A percentile compares a stretch with the other conserved stretches of the same genome.
These are phyloP conservation scores for Mrakiaceae sp. DNA, from an alignment of 1,284 basidiomycete species.

Conservation along the genomic window DNA sequence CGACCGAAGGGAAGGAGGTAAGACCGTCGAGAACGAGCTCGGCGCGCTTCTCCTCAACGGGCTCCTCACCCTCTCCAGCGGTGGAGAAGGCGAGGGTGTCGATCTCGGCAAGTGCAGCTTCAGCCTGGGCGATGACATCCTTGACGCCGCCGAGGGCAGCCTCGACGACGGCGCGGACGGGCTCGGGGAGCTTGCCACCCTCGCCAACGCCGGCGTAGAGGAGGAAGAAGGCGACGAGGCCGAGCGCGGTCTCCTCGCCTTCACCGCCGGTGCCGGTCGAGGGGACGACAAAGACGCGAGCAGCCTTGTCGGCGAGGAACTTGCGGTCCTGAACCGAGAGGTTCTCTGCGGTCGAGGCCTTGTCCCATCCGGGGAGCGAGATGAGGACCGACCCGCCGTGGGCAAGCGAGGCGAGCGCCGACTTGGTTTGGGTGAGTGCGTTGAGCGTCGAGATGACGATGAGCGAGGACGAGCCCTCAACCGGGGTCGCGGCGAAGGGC, in stretches of 20 bases:
- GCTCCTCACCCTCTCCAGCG: constrained; percentile 25
- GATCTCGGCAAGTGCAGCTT: constrained; percentile 33
- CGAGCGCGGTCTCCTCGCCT: constrained; percentile 26
- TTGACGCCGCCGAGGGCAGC: constrained; percentile 32
- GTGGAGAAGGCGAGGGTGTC: constrained; percentile 24
- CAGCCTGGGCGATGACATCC: constrained; percentile 15
- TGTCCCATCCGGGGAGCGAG: constrained; percentile 32
- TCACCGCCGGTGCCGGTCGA: constrained; percentile 17
- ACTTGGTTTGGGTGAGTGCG: constrained; percentile 30
- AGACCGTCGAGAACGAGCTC: constrained; percentile 25
- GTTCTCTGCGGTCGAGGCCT: constrained; percentile 33
- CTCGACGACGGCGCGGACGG: constrained; percentile 33
- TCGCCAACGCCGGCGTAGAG: constrained; percentile 32
- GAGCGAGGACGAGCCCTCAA: constrained; percentile 20
- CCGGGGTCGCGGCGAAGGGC: constrained; percentile 10
- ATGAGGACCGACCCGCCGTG: constrained; percentile 32
- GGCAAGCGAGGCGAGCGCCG: constrained; percentile 29
- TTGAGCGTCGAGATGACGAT: constrained; percentile 36
- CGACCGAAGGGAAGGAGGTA: constrained; percentile 30
- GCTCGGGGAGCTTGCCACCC: constrained; percentile 26
- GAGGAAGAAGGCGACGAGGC: constrained; percentile 36
- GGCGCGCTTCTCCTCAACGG: constrained; percentile 22
- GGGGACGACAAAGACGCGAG: constrained; percentile 35
- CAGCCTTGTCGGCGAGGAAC: constrained; percentile 31
- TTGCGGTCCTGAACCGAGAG: constrained; percentile 30